Evolutionary conservation across 805 yeast genomes (phyloP), one percentile per base, ranked within the genome.

Genomic region (Zygotorulaspora sp.): DNA sequence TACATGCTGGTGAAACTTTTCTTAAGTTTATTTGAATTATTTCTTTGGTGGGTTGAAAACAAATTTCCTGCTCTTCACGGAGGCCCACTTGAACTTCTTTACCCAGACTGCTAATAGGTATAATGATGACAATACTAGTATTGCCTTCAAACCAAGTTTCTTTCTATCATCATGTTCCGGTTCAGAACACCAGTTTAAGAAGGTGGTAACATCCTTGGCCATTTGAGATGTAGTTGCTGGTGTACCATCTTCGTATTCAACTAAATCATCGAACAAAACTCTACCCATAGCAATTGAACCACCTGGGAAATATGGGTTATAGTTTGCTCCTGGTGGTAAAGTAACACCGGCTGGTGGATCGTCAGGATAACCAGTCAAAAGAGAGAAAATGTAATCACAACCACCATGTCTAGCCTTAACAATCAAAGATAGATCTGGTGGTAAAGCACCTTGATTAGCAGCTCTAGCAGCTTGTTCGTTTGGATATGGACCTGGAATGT

Each of bases 301-400:
- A 71, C 97, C 97, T 66, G 98, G 97, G 96, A 92, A 92, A 77
- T 92, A 92, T 61, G 98, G 98, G 78, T 92, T 92, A 73, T 92
- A 92, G 81, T 92, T 92, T 47, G 95, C 68, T 49, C 98, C 98
- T 47, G 86, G 83, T 43, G 97, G 94, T 57, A 92, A 74, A 36
- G 66, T 75, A 44, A 86, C 96, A 74, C 98, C 98, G 21, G 96
- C 97, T 53, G 98, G 98, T 45, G 96, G 84, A 47, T 92, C 97
- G 32, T 92, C 98, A 58, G 97, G 97, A 75, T 92, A 92, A 63
- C 98, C 98, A 47, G 97, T 92, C 68, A 92, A 81, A 61, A 92
- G 71, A 20, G 97, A 70, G 68, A 92, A 92, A 65, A 92, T 83
- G 71, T 92, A 92, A 67, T 92, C 97, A 63, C 84, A 76, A 53